Evolutionary conservation across 305 asterid species (phyloP), one percentile per base, ranked within the genome.

Genomic region (Fraxinus velutina): DNA sequence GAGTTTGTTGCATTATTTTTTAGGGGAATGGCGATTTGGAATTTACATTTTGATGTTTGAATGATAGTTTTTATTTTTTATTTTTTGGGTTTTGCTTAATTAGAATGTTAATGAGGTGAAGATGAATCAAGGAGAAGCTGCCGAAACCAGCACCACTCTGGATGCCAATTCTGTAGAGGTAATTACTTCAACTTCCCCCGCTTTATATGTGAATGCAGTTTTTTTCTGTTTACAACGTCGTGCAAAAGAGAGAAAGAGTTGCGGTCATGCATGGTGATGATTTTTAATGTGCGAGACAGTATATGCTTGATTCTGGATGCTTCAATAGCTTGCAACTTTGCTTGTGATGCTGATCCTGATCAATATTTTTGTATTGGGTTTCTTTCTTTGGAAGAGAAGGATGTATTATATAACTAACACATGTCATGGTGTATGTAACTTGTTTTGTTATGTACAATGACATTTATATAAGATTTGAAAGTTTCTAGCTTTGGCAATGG

Each of bases 91-190:
- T 42, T 42, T 55, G 88, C 33, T 55, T 6, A 68, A 81, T 73
- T 74, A 87, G 91, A 83, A 83, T 82, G 87, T 74, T 78, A 81
- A 73, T 83, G 90, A 73, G 90, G 87, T 33, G 89, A 88, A 72
- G 89, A 89, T 91, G 97, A 94, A 89, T 88, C 97, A 93, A 89
- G 97, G 92, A 85, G 93, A 90, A 75, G 81, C 77, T 77, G 60
- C 88, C 57, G 87, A 91, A 78, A 27, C 92, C 62, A 76, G 83
- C 84, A 71, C 90, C 37, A 33, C 87, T 1, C 44, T 83, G 82
- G 86, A 85, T 62, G 78, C 87, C 33, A 84, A 84, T 88, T 83
- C 93, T 71, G 78, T 83, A 50, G 95, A 94, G 97, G 98, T 94
- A 86, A 86, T 79, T 79, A 3, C 33, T 50, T 68, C 34, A 29